phyloP scores from a whole-genome alignment of 176 grass and related monocot species.

The Raddia distichophylla region DNA sequence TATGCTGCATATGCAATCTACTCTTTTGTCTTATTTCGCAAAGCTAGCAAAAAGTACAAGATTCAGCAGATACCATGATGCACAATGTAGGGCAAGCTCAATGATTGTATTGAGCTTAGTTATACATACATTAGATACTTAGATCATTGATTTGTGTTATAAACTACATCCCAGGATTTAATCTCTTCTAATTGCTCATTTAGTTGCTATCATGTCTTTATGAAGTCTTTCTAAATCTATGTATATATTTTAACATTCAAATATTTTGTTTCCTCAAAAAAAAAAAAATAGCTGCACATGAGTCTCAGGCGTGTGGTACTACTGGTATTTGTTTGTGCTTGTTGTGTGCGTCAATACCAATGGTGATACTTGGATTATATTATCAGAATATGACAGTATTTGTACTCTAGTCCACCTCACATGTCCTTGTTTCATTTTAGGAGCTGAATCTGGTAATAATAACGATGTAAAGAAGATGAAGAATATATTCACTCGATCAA shows the following conservation, averaged over 20 bases:
- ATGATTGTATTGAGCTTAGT: conserved; percentile 7
- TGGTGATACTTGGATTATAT: conserved; percentile 6
- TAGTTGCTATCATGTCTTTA: conserved; percentile 12
- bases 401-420: conserved; percentile 29
- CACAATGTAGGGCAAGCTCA: not conserved
- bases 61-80: not conserved
- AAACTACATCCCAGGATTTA: not conserved
- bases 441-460: conserved; percentile 36
- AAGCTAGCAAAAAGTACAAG: not conserved
- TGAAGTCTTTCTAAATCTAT: not conserved
- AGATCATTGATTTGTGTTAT: conserved; percentile 18
- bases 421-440: conserved; percentile 52
- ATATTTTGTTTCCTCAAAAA: not conserved
- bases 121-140: not conserved
- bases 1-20: conserved; percentile 24
- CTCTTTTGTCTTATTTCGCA: not conserved
- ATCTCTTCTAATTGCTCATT: conserved; percentile 1
- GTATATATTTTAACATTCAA: not conserved
- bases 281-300: not conserved
- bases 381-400: not conserved
- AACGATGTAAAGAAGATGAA: conserved; percentile 44
- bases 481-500: conserved; percentile 26
- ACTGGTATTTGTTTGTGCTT: conserved; percentile 4
- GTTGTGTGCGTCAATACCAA: not conserved
- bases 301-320: conserved; percentile 17